Evolutionary conservation across 139 green algal species (phyloP).

Genomic region (Chlorella ohadii): DNA sequence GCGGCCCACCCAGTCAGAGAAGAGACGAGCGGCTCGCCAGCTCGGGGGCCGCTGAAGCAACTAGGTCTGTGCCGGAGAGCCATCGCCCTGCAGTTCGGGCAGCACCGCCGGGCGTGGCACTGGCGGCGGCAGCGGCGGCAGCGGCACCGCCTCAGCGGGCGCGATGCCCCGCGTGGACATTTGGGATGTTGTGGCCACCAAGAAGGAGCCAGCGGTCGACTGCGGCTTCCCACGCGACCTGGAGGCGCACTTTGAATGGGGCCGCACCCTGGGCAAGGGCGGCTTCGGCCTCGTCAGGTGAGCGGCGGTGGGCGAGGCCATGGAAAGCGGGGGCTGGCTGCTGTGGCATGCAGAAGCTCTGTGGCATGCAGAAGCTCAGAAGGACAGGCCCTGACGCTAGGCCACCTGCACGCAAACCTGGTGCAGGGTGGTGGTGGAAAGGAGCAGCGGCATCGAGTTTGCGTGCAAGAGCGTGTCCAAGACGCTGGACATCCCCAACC

Average conservation of each 20-base stretch:
- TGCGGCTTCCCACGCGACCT: conserved; percentile 41
- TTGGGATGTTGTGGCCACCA: conserved; percentile 43
- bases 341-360: too few relatives aligned
- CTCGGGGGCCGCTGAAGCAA: too few relatives aligned
- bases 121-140: neutral
- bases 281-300: conserved; percentile 83
- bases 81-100: too few relatives aligned
- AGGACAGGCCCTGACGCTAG: neutral
- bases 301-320: neutral
- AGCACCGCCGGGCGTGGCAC: too few relatives aligned
- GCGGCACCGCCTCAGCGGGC: neutral
- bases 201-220: conserved; percentile 32
- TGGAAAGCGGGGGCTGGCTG: too few relatives aligned
- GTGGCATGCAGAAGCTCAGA: too few relatives aligned
- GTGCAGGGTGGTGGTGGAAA: conserved; percentile 54
- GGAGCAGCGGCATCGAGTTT: conserved; percentile 66
- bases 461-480: conserved; percentile 88
- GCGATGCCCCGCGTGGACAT: conserved; percentile 43
- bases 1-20: too few relatives aligned
- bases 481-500: conserved; percentile 66
- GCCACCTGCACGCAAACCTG: neutral
- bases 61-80: too few relatives aligned
- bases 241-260: conserved; percentile 50
- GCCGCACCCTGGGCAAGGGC: conserved; percentile 71
- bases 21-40: too few relatives aligned